Base-by-base conservation (phyloP, 805 yeast genomes). In the Saturnispora sanitii region DNA sequence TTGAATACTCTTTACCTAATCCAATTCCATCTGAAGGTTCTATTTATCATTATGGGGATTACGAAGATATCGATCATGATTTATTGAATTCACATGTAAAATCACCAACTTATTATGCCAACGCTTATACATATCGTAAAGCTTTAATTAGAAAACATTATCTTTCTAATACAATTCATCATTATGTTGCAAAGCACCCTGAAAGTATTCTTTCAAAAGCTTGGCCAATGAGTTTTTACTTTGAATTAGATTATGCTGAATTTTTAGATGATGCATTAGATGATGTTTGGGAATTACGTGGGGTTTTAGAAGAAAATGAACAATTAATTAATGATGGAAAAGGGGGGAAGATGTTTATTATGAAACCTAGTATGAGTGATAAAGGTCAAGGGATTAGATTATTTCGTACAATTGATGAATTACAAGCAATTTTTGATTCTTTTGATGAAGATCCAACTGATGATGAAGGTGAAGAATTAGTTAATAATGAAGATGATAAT, bases 361-460 rank as follows among this genome's bases (percentile, higher is more conserved):
- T 92, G 56, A 92, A 92, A 56, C 98, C 98, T 13, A 79, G 95
- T 48, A 87, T 92, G 96, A 82, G 94, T 53, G 98, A 92, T 56
- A 80, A 90, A 56, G 98, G 95, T 9, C 96, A 92, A 57, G 98
- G 98, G 0, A 90, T 92, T 37, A 65, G 95, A 30, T 61, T 92
- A 0, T 92, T 92, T 64, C 70, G 69, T 41, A 78, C 87, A 0
- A 67, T 85, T 27, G 84, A 78, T 7, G 92, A 87, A 52, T 65
- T 92, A 37, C 96, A 88, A 58, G 70, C 61, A 3, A 79, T 90
- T 4, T 90, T 92, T 58, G 83, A 92, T 51, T 76, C 81, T 3
- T 87, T 86, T 58, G 96, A 88, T 50, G 90, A 79, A 47, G 81
- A 68, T n/a, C 73, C 64, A 3, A 73, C 71, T 1, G 77, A 71